phyloP scores from a whole-genome alignment of 192 early-diverging fungal species.

The Paraglomus brasilianum region DNA sequence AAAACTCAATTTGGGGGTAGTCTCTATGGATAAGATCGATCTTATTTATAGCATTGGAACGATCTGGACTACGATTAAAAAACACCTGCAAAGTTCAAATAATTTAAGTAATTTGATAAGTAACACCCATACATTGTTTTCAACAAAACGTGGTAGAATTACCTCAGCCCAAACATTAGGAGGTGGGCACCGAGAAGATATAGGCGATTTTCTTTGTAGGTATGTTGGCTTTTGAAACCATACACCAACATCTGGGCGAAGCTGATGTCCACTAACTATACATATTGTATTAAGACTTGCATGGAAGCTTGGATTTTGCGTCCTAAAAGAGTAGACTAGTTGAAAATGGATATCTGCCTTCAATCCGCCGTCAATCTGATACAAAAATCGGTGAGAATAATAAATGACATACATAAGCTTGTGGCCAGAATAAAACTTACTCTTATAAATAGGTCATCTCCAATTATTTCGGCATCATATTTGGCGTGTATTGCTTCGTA shows the following conservation, averaged over 20 bases:
- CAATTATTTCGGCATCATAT: conserved; percentile 1
- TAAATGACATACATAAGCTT: not conserved
- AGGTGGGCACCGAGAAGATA: too few relatives aligned
- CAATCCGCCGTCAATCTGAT: not conserved
- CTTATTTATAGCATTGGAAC: too few relatives aligned
- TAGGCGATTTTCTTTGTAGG: too few relatives aligned
- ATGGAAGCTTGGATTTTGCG: not conserved
- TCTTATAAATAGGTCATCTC: not conserved
- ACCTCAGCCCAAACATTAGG: not conserved
- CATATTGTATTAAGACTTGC: not conserved
- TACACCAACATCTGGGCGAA: not conserved
- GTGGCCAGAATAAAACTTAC: conserved; percentile 20
- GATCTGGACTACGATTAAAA: too few relatives aligned
- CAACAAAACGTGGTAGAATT: not conserved
- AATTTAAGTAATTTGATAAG: too few relatives aligned
- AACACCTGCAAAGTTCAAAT: too few relatives aligned
- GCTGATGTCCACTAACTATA: not conserved
- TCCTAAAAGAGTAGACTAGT: not conserved
- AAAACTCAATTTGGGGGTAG: too few relatives aligned
- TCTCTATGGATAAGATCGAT: too few relatives aligned
- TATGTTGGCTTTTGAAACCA: not conserved
- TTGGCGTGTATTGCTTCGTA: not conserved
- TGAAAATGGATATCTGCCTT: not conserved
- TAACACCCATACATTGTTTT: too few relatives aligned
- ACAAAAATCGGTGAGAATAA: conserved; percentile 13